These are phyloP conservation scores for Kodamaea laetipori DNA, from an alignment of 805 yeast species.

Conservation along the genomic window DNA sequence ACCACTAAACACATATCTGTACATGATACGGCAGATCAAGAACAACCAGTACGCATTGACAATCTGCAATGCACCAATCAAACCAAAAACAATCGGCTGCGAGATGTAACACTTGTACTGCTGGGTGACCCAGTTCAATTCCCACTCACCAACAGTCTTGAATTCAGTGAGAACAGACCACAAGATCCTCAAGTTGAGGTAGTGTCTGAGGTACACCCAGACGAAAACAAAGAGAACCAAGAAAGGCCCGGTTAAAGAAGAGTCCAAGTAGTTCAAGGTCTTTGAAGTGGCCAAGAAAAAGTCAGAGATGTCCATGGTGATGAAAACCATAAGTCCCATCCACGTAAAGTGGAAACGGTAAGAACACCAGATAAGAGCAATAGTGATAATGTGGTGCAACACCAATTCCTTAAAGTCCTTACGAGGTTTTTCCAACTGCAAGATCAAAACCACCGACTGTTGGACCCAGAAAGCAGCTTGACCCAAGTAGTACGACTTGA, in stretches of 20 bases:
- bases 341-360: conserved; percentile 95
- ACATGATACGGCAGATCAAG: conserved; percentile 75
- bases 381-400: conserved; percentile 90
- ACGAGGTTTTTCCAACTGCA: conserved; percentile 92
- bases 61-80: conserved; percentile 78
- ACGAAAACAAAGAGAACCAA: conserved; percentile 65
- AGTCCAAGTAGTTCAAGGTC: conserved; percentile 81
- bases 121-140: conserved; percentile 81
- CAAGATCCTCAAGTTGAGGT: conserved; percentile 73
- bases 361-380: conserved; percentile 80
- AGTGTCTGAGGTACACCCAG: conserved; percentile 93
- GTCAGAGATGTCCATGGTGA: conserved; percentile 96
- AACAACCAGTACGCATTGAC: conserved; percentile 89
- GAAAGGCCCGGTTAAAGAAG: conserved; percentile 61
- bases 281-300: conserved; percentile 83
- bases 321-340: conserved; percentile 88
- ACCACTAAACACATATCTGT: conserved; percentile 62
- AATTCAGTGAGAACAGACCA: conserved; percentile 88
- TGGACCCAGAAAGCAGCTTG: conserved; percentile 99
- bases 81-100: conserved; percentile 80
- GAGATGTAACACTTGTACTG: conserved; percentile 97
- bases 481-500: conserved; percentile 80
- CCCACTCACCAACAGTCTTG: conserved; percentile 78
- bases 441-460: conserved; percentile 78
- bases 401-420: conserved; percentile 90